phyloP scores from a whole-genome alignment of 306 rosid genomes.

The Rubus idaeus region DNA sequence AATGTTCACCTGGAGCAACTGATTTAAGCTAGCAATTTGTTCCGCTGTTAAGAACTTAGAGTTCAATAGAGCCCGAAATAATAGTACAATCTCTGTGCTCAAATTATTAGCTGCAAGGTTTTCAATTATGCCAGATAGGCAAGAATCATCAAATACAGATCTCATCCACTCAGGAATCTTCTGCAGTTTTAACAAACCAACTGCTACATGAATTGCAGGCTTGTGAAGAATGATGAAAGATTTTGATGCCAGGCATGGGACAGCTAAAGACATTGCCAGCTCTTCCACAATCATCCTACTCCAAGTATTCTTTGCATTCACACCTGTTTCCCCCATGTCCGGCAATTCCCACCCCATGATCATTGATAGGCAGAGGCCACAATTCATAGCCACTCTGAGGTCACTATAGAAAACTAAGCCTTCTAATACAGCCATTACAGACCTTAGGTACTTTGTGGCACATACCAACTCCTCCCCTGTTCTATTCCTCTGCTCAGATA shows the following conservation, averaged over 20 bases:
- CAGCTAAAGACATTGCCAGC: conserved; percentile 61
- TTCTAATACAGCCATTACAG: conserved; percentile 67
- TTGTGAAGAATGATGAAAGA: conserved; percentile 46
- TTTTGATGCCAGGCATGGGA: conserved; percentile 62
- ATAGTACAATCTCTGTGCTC: conserved; percentile 55
- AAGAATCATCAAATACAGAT: conserved; percentile 53
- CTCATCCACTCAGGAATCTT: conserved; percentile 71
- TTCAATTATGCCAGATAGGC: conserved; percentile 69
- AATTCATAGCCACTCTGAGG: conserved; percentile 68
- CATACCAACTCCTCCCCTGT: conserved; percentile 53
- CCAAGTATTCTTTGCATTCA: conserved; percentile 54
- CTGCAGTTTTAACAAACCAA: conserved; percentile 55
- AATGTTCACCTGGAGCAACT: conserved; percentile 60
- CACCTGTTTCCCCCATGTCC: conserved; percentile 33
- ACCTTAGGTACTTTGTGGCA: conserved; percentile 47
- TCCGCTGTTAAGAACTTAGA: conserved; percentile 49
- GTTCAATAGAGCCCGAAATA: conserved; percentile 63
- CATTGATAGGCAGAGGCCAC: conserved; percentile 66
- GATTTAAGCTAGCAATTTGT: conserved; percentile 57
- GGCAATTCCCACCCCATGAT: conserved; percentile 58
- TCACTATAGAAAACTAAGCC: conserved; percentile 66
- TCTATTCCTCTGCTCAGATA: conserved; percentile 54
- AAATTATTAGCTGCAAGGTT: conserved; percentile 50
- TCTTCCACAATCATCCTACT: conserved; percentile 81
- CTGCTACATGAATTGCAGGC: conserved; percentile 60